Evolutionary conservation across 78 protist genomes (phyloP), one percentile per base, ranked within the genome.

Genomic region (Planoprotostelium fungivorum): DNA sequence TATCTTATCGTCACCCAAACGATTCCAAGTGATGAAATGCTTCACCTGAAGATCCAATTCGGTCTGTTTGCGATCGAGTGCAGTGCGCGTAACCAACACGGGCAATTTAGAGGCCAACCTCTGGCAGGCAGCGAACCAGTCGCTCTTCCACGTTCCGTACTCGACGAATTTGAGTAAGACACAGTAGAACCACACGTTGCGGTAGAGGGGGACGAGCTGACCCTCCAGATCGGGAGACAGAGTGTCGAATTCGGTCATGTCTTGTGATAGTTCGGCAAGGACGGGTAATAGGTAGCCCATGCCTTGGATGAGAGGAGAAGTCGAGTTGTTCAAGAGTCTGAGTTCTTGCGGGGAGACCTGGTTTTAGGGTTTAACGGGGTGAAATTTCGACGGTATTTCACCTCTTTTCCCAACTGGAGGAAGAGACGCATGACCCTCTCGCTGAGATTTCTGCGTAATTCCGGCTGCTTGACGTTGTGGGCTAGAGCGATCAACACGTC

Each of bases 271-370:
- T n/a, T 92, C 92, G 0, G 94, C 88, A 0, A 92, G 87, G 0
- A 92, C 90, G 37, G 94, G 94, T 37, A 92, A 86, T 37, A 92
- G 37, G 84, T 87, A 92, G 29, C 94, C 94, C 94, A 92, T 92
- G 84, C 94, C 94, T 38, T 92, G 89, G n/a, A 92, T 87, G 25
- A 89, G 87, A 5, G 94, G 94, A 29, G 92, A 89, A 28, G 94
- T 83, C 1, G 87, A 34, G 36, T 84, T 84, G 34, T 87, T 51
- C 16, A 51, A 51, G 5, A 51, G 85, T 0, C 84, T 85, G n/a
- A 89, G 91, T 85, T 91, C 94, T 0, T 35, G 35, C 29, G 36
- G 35, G 23, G 84, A 86, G 35, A 35, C 85, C 63, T 87, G 39
- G 16, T 87, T 16, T 29, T 87, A 36, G 34, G 9, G 89, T 1